These are phyloP conservation scores for Tarenaya hassleriana DNA, from an alignment of 345 rosid species.

Conservation along the genomic window DNA sequence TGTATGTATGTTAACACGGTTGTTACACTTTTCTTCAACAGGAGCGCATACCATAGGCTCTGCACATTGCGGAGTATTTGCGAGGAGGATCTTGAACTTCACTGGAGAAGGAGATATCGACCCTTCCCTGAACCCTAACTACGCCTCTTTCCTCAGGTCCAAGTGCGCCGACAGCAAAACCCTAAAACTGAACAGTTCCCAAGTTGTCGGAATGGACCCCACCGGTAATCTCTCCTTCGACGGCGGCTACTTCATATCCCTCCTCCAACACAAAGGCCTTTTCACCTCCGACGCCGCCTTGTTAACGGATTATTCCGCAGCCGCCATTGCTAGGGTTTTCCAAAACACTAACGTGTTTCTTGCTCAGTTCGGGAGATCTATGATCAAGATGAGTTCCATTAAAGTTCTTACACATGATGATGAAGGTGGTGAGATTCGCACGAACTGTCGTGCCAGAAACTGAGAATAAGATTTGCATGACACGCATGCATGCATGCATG, in stretches of 20 bases:
- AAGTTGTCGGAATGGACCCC: slow-evolving; percentile 47
- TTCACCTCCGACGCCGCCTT: slow-evolving; percentile 52
- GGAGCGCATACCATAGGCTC: slow-evolving; percentile 64
- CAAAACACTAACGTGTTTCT: slow-evolving; percentile 29
- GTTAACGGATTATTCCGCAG: slow-evolving; percentile 36
- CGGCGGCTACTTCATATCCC: slow-evolving; percentile 33
- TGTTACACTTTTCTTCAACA: slow-evolving; percentile 18
- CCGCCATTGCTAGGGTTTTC: slow-evolving; percentile 10
- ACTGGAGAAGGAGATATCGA: slow-evolving; percentile 53
- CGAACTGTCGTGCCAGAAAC: slow-evolving; percentile 37
- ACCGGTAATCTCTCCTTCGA: slow-evolving; percentile 36
- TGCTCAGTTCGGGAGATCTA: slow-evolving; percentile 38
- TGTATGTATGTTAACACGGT: not conserved
- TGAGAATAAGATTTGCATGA: not conserved
- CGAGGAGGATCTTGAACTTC: slow-evolving; percentile 50
- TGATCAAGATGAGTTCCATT: slow-evolving; percentile 47
- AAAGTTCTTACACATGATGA: slow-evolving; percentile 31
- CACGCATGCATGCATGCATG: too few species aligned
- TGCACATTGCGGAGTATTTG: slow-evolving; percentile 39
- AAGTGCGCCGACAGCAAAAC: slow-evolving; percentile 35
- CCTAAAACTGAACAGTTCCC: slow-evolving; percentile 19
- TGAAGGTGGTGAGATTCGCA: slow-evolving; percentile 54
- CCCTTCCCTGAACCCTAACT: slow-evolving; percentile 35
- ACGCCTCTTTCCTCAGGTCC: slow-evolving; percentile 34
- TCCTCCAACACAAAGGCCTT: slow-evolving; percentile 34